Percentiles rank a stretch among this genome's conserved stretches.
phyloP scores from a whole-genome alignment of 1,284 basidiomycete genomes.

The Sphaerobolus stellatus region DNA sequence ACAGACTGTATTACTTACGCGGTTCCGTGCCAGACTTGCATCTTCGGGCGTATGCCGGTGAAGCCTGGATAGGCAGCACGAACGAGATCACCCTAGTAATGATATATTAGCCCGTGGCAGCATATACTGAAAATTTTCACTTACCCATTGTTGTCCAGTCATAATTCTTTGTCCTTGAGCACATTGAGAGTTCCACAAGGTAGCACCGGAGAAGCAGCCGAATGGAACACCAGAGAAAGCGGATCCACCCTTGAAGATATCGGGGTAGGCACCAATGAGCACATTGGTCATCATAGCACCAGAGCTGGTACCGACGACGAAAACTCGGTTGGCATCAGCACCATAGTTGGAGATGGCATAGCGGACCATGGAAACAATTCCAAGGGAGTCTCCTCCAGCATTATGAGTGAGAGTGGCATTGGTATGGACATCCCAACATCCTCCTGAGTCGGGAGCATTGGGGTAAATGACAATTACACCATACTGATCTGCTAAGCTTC shows the following conservation, averaged over 20 bases:
- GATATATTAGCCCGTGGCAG: background rate
- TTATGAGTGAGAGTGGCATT: conserved; percentile 17
- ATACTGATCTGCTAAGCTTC: conserved; percentile 18
- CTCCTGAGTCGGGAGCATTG: conserved; percentile 12
- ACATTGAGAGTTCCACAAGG: conserved; percentile 19
- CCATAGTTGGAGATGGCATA: conserved; percentile 16
- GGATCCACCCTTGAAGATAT: conserved; percentile 19
- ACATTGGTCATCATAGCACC: conserved; percentile 24
- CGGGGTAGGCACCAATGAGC: conserved; percentile 20
- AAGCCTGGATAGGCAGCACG: conserved; percentile 18
- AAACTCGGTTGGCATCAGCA: conserved; percentile 12
- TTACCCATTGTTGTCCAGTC: conserved; percentile 15
- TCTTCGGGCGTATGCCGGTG: conserved; percentile 17
- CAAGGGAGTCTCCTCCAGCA: conserved; percentile 20
- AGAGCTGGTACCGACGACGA: conserved; percentile 15
- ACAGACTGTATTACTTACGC: background rate
- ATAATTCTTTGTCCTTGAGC: conserved; percentile 17
- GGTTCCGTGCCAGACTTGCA: conserved; percentile 20
- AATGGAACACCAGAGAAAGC: conserved; percentile 19
- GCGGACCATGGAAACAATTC: conserved; percentile 16
- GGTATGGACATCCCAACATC: conserved; percentile 20
- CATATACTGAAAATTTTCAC: background rate
- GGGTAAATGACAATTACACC: conserved; percentile 20
- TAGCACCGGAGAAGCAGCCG: conserved; percentile 15
- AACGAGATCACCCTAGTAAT: conserved; percentile 14